Evolutionary conservation across 345 rosid genomes (phyloP).

Genomic region (Mallotus nudiflorus): DNA sequence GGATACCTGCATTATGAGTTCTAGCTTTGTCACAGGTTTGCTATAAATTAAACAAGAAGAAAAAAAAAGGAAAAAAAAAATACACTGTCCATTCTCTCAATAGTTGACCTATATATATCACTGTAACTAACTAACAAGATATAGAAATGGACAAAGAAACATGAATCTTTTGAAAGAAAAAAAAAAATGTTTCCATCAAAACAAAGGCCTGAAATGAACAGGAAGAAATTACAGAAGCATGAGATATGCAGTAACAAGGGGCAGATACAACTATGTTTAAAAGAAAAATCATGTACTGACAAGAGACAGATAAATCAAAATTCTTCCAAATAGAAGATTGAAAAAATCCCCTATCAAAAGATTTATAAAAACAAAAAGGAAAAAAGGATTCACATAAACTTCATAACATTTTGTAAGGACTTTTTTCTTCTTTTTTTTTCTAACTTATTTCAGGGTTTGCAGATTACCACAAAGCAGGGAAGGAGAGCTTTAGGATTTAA

Average conservation of each 20-base stretch:
- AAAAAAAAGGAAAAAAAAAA: not conserved
- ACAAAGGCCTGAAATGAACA: slow-evolving; percentile 15
- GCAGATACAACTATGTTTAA: slow-evolving; percentile 13
- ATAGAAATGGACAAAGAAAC: not conserved
- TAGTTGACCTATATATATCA: no score
- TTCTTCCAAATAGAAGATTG: slow-evolving; percentile 21
- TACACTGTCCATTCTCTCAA: no score
- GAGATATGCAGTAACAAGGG: slow-evolving; percentile 16
- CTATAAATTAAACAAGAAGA: not conserved
- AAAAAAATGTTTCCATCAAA: slow-evolving; percentile 9
- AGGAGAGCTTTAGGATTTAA: slow-evolving; percentile 92
- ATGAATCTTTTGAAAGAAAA: not conserved
- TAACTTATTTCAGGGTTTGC: slow-evolving; percentile 56
- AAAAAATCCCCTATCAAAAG: slow-evolving; percentile 20
- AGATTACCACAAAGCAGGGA: slow-evolving; percentile 86
- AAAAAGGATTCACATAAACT: slow-evolving; percentile 24
- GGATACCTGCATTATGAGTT: no score
- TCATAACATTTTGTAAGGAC: slow-evolving; percentile 9
- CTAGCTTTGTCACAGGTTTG: no score
- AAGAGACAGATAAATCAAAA: slow-evolving; percentile 22
- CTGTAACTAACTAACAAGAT: no score
- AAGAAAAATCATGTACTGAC: slow-evolving; percentile 17
- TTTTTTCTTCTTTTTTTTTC: not conserved
- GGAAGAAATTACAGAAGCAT: slow-evolving; percentile 18
- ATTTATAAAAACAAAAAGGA: no score